Conservation (phyloP, 371 early-diverging fungal genomes). For the Coemansia sp. region DNA sequence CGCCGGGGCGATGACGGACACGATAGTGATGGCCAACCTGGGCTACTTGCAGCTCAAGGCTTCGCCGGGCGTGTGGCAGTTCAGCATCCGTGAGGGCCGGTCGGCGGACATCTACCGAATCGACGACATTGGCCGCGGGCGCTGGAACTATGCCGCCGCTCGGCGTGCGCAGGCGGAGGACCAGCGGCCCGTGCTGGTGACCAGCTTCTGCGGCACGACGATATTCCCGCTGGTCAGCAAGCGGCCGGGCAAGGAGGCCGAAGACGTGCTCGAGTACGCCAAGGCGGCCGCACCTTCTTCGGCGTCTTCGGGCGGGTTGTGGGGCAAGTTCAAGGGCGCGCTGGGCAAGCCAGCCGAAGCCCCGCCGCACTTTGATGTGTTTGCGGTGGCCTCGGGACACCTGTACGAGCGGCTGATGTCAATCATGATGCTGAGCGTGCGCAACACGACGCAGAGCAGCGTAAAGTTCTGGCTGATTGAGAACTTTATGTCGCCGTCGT, state of each 20-base stretch:
- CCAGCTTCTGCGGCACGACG: conserved; percentile 76
- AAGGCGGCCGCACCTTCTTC: background rate
- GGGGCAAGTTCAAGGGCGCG: conserved; percentile 35
- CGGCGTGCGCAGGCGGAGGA: conserved; percentile 51
- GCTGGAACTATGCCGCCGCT: conserved; percentile 57
- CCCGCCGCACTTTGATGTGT: conserved; percentile 77
- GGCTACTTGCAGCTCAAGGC: conserved; percentile 95
- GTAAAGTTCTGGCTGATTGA: conserved; percentile 98
- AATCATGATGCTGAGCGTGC: conserved; percentile 94
- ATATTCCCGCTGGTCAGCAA: conserved; percentile 76
- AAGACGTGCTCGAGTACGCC: conserved; percentile 60
- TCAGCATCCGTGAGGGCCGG: conserved; percentile 78
- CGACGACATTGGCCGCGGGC: conserved; percentile 63
- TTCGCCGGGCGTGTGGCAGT: conserved; percentile 83
- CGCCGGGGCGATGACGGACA: conserved; percentile 67
- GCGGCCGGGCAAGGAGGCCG: conserved; percentile 77
- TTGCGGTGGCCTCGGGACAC: conserved; percentile 96
- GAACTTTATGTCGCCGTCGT: conserved; percentile 92
- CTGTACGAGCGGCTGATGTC: conserved; percentile 94
- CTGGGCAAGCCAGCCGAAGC: conserved; percentile 5
- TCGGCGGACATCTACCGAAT: conserved; percentile 76
- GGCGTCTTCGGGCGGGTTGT: conserved; percentile 16
- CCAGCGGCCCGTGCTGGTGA: conserved; percentile 24
- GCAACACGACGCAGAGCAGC: conserved; percentile 77
- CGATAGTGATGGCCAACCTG: conserved; percentile 95